These are phyloP conservation scores for Neoboletus magnificus DNA, from an alignment of 768 basidiomycete genomes.

Conservation along the genomic window DNA sequence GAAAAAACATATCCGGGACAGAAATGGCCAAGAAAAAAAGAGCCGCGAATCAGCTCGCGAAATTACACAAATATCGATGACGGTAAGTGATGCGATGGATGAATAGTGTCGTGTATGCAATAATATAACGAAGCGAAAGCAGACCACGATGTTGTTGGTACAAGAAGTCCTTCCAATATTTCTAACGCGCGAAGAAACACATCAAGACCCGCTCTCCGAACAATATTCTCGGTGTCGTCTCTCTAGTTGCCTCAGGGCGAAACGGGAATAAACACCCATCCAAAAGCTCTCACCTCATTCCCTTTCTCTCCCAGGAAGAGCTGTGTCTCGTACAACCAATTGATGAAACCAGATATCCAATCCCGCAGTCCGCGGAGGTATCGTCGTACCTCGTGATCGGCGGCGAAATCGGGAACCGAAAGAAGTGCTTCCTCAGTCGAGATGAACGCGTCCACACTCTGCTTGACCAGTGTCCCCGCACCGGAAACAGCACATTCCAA, in stretches of 20 bases:
- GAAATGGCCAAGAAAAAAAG: background rate
- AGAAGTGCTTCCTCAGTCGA: conserved; percentile 22
- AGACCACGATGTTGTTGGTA: background rate
- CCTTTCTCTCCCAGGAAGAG: conserved; percentile 57
- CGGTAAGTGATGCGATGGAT: background rate
- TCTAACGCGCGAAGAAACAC: conserved; percentile 3
- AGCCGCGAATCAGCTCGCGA: background rate
- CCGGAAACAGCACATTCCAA: conserved; percentile 43
- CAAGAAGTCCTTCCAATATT: conserved; percentile 8
- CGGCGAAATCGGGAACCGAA: conserved; percentile 9
- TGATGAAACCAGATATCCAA: conserved; percentile 54
- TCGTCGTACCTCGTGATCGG: conserved; percentile 26
- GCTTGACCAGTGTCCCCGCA: conserved; percentile 25
- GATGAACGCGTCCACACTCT: conserved; percentile 30
- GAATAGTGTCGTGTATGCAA: background rate
- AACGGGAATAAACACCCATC: conserved; percentile 54
- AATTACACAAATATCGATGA: background rate
- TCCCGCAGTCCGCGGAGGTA: conserved; percentile 54
- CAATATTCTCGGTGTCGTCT: background rate
- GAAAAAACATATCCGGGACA: background rate
- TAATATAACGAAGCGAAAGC: background rate
- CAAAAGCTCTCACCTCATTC: conserved; percentile 54
- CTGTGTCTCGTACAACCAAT: conserved; percentile 65
- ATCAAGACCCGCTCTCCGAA: background rate
- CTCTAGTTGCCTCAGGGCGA: background rate